Percentiles rank a stretch among this genome's conserved stretches.
These are phyloP conservation scores for Aspergillus sergii DNA, from an alignment of 2,329 filamentous ascomycete genomes.

Conservation along the genomic window DNA sequence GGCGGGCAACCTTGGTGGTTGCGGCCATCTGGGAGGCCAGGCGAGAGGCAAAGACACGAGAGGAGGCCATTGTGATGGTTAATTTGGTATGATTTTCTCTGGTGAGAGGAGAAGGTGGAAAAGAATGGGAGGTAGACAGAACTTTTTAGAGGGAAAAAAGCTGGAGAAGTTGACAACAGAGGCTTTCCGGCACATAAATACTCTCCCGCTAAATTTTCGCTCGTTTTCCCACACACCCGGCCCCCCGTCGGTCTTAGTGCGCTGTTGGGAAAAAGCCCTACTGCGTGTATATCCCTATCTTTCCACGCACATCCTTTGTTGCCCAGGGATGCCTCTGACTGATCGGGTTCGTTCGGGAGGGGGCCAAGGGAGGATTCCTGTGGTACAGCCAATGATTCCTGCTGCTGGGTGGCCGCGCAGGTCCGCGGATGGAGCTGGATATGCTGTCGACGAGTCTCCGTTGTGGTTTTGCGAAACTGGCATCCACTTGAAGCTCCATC, in stretches of 20 bases:
- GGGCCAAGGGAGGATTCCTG: slow-evolving; percentile 18
- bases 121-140: slow-evolving; percentile 28
- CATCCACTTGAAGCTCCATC: slow-evolving; percentile 21
- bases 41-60: slow-evolving; percentile 76
- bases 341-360: slow-evolving; percentile 28
- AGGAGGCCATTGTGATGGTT: slow-evolving; percentile 74
- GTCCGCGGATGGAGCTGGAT: slow-evolving; percentile 19
- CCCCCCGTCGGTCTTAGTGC: slow-evolving; percentile 36
- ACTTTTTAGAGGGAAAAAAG: slow-evolving; percentile 38
- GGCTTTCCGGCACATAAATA: slow-evolving; percentile 39
- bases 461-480: slow-evolving; percentile 6
- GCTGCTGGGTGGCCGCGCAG: slow-evolving; percentile 9
- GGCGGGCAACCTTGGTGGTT: slow-evolving; percentile 79
- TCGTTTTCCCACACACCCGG: slow-evolving; percentile 27
- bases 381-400: slow-evolving; percentile 22
- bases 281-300: slow-evolving; percentile 15
- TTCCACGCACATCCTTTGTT: slow-evolving; percentile 16
- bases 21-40: slow-evolving; percentile 67
- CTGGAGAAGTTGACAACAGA: slow-evolving; percentile 35
- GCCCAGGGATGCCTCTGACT: slow-evolving; percentile 12
- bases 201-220: slow-evolving; percentile 43
- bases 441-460: slow-evolving; percentile 11
- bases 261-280: slow-evolving; percentile 32
- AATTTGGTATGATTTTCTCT: slow-evolving; percentile 28
- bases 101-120: slow-evolving; percentile 25